Evolutionary conservation across 1,139 yeast species (phyloP).

Genomic region (Saccharomycopsis crataegensis): DNA sequence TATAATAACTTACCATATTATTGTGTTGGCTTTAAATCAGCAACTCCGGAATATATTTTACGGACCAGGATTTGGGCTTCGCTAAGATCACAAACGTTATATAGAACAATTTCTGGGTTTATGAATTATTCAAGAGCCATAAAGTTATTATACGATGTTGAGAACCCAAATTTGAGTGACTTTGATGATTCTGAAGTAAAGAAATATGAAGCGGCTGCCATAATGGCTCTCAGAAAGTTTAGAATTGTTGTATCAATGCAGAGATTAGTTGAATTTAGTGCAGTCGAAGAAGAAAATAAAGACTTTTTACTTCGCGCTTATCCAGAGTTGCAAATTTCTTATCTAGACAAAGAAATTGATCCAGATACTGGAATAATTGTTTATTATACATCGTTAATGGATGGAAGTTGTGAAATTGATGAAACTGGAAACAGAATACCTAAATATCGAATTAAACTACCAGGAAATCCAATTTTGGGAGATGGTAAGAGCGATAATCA

Average conservation of each 20-base stretch:
- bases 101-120: conserved; percentile 72
- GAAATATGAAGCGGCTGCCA: conserved; percentile 36
- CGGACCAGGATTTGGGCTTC: conserved; percentile 83
- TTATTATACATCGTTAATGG: conserved; percentile 59
- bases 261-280: conserved; percentile 42
- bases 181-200: conserved; percentile 23
- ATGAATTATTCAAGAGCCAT: conserved; percentile 65
- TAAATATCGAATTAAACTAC: conserved; percentile 48
- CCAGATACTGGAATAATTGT: conserved; percentile 28
- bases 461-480: conserved; percentile 85
- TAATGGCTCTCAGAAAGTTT: conserved; percentile 57
- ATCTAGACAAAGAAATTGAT: conserved; percentile 43
- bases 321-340: conserved; percentile 56
- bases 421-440: conserved; percentile 39
- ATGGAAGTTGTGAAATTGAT: conserved; percentile 38
- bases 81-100: conserved; percentile 67
- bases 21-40: conserved; percentile 61
- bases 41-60: conserved; percentile 52
- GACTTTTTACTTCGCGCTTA: conserved; percentile 51
- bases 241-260: conserved; percentile 68
- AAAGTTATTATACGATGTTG: conserved; percentile 56
- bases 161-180: conserved; percentile 42
- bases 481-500: conserved; percentile 90
- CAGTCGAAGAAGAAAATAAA: conserved; percentile 47
- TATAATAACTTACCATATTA: conserved; percentile 57